Evolutionary conservation across 2,329 filamentous ascomycete genomes (phyloP).

Genomic region (Claviceps humidiphila): DNA sequence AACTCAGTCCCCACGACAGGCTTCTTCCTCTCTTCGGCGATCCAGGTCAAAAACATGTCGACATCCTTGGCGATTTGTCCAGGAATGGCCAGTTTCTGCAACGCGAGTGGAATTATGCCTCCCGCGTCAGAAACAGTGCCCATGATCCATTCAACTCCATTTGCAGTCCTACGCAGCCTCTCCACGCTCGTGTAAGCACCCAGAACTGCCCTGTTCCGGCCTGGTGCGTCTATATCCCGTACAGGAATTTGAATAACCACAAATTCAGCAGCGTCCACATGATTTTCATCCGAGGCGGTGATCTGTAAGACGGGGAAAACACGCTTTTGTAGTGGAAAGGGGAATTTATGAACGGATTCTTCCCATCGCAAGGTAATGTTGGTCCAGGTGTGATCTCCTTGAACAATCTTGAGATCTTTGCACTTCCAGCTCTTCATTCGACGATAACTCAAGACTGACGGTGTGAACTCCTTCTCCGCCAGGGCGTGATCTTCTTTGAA

Average conservation of each 20-base stretch:
- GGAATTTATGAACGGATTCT: constrained; percentile 55
- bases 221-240: constrained; percentile 24
- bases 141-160: constrained; percentile 62
- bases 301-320: constrained; percentile 55
- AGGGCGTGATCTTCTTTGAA: constrained; percentile 38
- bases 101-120: constrained; percentile 50
- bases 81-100: constrained; percentile 52
- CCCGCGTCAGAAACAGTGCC: constrained; percentile 59
- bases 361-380: constrained; percentile 37
- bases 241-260: constrained; percentile 43
- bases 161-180: constrained; percentile 33
- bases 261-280: constrained; percentile 28
- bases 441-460: constrained; percentile 21
- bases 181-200: constrained; percentile 56
- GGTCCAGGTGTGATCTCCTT: constrained; percentile 29
- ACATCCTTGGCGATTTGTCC: constrained; percentile 58
- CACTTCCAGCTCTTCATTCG: constrained; percentile 33
- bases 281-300: constrained; percentile 29
- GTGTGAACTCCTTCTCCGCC: constrained; percentile 27
- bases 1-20: background rate
- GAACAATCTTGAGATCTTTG: constrained; percentile 23
- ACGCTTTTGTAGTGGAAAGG: constrained; percentile 45
- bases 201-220: constrained; percentile 30
- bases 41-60: constrained; percentile 52
- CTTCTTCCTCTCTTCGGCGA: constrained; percentile 30